Percentiles rank a stretch among this genome's conserved stretches.
Evolutionary conservation across 2,329 filamentous ascomycete species (phyloP).

Genomic region (Microdochium trichocladiopsis): DNA sequence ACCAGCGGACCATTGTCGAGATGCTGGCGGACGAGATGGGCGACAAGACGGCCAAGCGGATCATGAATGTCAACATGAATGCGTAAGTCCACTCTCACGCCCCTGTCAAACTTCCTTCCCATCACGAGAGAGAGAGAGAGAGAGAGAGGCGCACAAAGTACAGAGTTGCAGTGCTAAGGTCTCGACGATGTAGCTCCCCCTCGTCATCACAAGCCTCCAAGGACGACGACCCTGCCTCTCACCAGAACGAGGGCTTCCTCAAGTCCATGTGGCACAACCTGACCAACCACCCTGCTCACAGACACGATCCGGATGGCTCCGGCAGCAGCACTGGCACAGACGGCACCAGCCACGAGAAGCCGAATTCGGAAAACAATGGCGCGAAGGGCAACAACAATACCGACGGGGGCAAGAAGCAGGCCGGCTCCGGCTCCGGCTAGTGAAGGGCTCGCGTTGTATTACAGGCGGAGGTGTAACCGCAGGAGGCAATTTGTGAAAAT

Average conservation of each 20-base stretch:
- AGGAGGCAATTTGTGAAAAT: too few relatives aligned
- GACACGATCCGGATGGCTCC: slow-evolving; percentile 22
- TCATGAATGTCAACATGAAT: slow-evolving; percentile 71
- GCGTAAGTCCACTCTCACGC: slow-evolving; percentile 35
- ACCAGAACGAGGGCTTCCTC: slow-evolving; percentile 82
- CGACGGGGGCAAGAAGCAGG: slow-evolving; percentile 20
- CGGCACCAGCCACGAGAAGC: slow-evolving; percentile 10
- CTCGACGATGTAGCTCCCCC: slow-evolving; percentile 3
- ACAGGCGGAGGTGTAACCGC: too few relatives aligned
- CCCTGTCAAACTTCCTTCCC: not conserved
- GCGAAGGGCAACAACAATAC: slow-evolving; percentile 15
- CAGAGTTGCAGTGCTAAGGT: not conserved
- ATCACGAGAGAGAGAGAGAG: not conserved
- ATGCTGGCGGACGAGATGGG: slow-evolving; percentile 95
- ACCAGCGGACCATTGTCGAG: slow-evolving; percentile 88
- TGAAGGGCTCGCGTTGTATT: too few relatives aligned
- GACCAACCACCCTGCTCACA: slow-evolving; percentile 64
- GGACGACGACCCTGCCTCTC: slow-evolving; percentile 33
- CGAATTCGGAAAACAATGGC: slow-evolving; percentile 13
- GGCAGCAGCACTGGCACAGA: slow-evolving; percentile 9
- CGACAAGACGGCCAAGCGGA: slow-evolving; percentile 82
- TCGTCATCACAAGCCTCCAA: slow-evolving; percentile 10
- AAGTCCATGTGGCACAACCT: slow-evolving; percentile 91
- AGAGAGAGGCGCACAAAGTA: not conserved
- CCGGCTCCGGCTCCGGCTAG: slow-evolving; percentile 23